Evolutionary conservation across 2,329 filamentous ascomycete genomes (phyloP), one percentile per base, ranked within the genome.

Genomic region (Sporothrix phasma): DNA sequence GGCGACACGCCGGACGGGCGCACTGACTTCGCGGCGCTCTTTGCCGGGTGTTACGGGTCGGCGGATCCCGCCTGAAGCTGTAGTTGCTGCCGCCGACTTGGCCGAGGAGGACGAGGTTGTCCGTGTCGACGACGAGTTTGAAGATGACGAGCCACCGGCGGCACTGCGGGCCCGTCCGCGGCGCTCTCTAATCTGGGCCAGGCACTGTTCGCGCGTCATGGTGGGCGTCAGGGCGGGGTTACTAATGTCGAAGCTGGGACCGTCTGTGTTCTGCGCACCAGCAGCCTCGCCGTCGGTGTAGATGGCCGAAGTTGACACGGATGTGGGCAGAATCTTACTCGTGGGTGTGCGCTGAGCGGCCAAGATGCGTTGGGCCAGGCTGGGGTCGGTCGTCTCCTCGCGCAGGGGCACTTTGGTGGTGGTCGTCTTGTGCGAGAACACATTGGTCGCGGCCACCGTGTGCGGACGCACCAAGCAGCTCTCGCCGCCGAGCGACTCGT

Each of bases 171-270:
- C 88, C 53, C 89, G 79, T 6, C 88, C 88, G 62, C 89, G 78
- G 31, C 89, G 80, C 75, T 90, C 86, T 62, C 86, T 81, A 68
- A 93, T 92, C 72, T 87, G 85, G 63, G 87, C 87, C 17, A 93
- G 80, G 3, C 89, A 89, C 73, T 91, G 81, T 73, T 91, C 89
- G 62, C 89, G 81, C 29, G 84, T 84, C 82, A 88, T 85, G 45
- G 85, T 88, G 5, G 84, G 84, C 47, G 81, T 86, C 66, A 87
- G 73, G 10, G 84, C 84, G 22, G 83, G 82, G 71, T 85, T 81
- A 66, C 75, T 81, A 46, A 77, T 71, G 71, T 85, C 82, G 69
- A 84, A 85, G 10, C 75, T 78, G 3, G 76, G 76, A 7, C 68
- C 68, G 63, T 69, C 67, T 7, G 41, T 54, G n/a, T n/a, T n/a